A percentile compares a stretch with the other conserved stretches of the same genome.
These are phyloP conservation scores for Exidia glandulosa DNA, from an alignment of 768 basidiomycete species.

Conservation along the genomic window DNA sequence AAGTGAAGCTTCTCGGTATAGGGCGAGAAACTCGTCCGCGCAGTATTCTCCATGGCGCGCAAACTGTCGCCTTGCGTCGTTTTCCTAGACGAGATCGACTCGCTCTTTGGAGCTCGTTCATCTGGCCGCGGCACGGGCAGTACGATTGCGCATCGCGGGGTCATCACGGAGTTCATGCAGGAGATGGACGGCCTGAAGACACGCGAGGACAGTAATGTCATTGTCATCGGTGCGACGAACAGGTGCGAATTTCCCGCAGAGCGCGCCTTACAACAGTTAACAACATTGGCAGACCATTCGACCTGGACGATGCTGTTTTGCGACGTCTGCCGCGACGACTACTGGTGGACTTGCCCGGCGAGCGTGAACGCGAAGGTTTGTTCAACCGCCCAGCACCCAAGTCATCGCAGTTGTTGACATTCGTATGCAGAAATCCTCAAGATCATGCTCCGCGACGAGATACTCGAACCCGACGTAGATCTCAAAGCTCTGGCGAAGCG, in stretches of 20 bases:
- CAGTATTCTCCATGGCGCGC: slow-evolving; percentile 80
- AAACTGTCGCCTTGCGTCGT: slow-evolving; percentile 83
- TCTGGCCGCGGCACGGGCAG: slow-evolving; percentile 69
- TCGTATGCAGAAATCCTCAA: slow-evolving; percentile 73
- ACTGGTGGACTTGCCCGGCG: slow-evolving; percentile 80
- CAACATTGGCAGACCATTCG: slow-evolving; percentile 49
- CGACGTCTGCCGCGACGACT: slow-evolving; percentile 78
- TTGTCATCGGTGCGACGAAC: slow-evolving; percentile 92
- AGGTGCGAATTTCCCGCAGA: slow-evolving; percentile 21
- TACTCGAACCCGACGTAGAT: slow-evolving; percentile 52
- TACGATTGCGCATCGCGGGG: slow-evolving; percentile 72
- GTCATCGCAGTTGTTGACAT: background rate
- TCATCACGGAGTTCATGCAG: slow-evolving; percentile 90
- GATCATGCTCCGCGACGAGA: slow-evolving; percentile 78
- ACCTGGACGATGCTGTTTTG: slow-evolving; percentile 84
- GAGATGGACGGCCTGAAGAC: slow-evolving; percentile 92
- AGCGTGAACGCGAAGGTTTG: slow-evolving; percentile 71
- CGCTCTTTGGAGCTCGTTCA: slow-evolving; percentile 78
- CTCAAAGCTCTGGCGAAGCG: slow-evolving; percentile 48
- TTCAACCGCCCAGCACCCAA: background rate
- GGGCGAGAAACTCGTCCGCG: slow-evolving; percentile 89
- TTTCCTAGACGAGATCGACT: slow-evolving; percentile 92
- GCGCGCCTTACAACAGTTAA: background rate
- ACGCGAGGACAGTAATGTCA: slow-evolving; percentile 66
- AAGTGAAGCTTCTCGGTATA: background rate